Evolutionary conservation across 768 basidiomycete genomes (phyloP).

Genomic region (Collybiopsis confluens): DNA sequence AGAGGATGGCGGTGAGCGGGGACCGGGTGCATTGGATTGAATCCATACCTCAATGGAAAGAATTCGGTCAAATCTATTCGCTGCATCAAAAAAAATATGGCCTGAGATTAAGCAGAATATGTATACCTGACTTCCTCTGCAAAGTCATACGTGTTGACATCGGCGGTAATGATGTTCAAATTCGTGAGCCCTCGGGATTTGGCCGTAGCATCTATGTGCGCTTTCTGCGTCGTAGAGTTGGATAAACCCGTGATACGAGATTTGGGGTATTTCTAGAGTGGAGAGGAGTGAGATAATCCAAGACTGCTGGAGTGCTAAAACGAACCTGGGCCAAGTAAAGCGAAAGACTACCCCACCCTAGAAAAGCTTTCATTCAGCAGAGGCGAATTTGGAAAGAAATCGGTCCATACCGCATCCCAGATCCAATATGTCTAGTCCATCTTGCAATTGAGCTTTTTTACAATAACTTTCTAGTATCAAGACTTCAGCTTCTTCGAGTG

Average conservation of each 20-base stretch:
- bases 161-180: conserved; percentile 63
- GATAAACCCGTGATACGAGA: conserved; percentile 60
- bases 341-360: conserved; percentile 71
- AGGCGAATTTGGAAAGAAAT: background rate
- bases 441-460: conserved; percentile 54
- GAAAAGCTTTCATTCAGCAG: background rate
- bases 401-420: conserved; percentile 56
- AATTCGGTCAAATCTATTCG: conserved; percentile 60
- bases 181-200: conserved; percentile 48
- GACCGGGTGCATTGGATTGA: background rate
- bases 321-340: conserved; percentile 57
- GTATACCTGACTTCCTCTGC: conserved; percentile 39
- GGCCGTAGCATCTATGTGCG: conserved; percentile 52
- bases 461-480: conserved; percentile 68
- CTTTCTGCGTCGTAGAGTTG: conserved; percentile 65
- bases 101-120: conserved; percentile 10
- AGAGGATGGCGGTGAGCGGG: background rate
- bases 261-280: conserved; percentile 69
- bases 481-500: conserved; percentile 58
- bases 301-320: background rate
- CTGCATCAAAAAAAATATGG: background rate
- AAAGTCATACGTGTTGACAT: conserved; percentile 64
- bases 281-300: background rate
- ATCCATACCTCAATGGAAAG: conserved; percentile 59
- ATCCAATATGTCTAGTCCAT: conserved; percentile 62